Evolutionary conservation across 148 eudicot species (phyloP).

Genomic region (Heliamphora exappendiculata): DNA sequence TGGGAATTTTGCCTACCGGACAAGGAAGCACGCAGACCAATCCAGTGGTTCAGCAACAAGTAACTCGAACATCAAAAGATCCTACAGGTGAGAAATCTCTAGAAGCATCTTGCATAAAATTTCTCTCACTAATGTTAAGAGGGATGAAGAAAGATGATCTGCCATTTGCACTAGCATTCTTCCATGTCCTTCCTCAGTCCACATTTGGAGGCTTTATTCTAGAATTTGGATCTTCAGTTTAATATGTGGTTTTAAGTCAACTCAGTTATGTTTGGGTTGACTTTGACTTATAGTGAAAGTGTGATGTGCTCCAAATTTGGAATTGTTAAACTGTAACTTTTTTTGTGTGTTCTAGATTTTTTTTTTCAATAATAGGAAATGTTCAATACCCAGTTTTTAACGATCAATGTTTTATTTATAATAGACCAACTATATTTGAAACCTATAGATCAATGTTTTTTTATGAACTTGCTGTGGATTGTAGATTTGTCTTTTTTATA

Average conservation of each 20-base stretch:
- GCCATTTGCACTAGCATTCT: neutral
- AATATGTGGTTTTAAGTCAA: neutral
- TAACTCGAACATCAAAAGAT: neutral
- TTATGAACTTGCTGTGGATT: neutral
- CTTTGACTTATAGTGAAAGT: neutral
- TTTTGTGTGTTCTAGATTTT: neutral
- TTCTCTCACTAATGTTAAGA: neutral
- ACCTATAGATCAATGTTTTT: neutral
- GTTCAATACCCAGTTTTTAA: neutral
- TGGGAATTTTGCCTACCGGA: neutral
- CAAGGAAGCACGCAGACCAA: neutral
- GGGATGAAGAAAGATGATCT: neutral
- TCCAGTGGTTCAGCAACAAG: neutral
- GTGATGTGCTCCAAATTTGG: neutral
- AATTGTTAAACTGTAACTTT: neutral
- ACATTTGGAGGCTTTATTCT: neutral
- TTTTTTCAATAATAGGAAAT: neutral
- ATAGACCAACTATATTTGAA: neutral
- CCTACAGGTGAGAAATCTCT: conserved; percentile 3
- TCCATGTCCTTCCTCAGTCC: neutral
- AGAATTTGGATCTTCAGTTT: neutral
- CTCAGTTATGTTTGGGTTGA: neutral
- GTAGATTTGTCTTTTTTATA: neutral
- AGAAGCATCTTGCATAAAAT: neutral
- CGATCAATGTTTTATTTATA: neutral